These are phyloP conservation scores for Kwoniella botswanensis DNA, from an alignment of 768 basidiomycete species.

Conservation along the genomic window DNA sequence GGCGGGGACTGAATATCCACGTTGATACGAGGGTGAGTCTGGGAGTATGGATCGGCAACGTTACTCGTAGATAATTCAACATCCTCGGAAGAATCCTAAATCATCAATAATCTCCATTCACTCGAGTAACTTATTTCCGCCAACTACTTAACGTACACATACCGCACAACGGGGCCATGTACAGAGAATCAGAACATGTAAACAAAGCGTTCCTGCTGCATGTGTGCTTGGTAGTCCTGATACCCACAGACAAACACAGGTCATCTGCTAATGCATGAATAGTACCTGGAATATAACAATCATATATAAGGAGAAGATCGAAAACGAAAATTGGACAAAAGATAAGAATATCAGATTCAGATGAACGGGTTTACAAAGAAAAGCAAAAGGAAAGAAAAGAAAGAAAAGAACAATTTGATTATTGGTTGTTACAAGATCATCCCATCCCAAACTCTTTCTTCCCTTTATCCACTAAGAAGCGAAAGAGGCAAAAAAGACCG, in stretches of 20 bases:
- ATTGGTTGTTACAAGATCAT: background rate
- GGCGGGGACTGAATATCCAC: too few species aligned
- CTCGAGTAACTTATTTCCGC: slow-evolving; percentile 3
- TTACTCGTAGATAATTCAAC: too few species aligned
- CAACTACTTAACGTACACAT: background rate
- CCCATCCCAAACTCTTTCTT: background rate
- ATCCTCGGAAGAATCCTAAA: background rate
- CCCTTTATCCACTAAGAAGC: background rate
- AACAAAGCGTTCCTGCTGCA: background rate
- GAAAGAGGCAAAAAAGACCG: background rate
- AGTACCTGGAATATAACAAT: slow-evolving; percentile 15
- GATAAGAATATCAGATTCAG: slow-evolving; percentile 5
- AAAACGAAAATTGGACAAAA: slow-evolving; percentile 27
- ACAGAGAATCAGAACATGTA: too few species aligned
- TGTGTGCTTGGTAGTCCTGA: background rate
- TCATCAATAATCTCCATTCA: background rate
- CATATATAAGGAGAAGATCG: slow-evolving; percentile 23
- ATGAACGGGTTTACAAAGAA: slow-evolving; percentile 6
- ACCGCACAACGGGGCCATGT: background rate
- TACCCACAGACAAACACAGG: slow-evolving; percentile 11
- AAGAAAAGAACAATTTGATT: slow-evolving; percentile 4
- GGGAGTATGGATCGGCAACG: too few species aligned
- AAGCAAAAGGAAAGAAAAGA: slow-evolving; percentile 10
- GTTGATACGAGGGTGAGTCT: too few species aligned
- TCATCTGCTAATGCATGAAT: slow-evolving; percentile 24